Evolutionary conservation across 2,329 filamentous ascomycete genomes (phyloP).

Genomic region (Curvularia hawaiiensis): DNA sequence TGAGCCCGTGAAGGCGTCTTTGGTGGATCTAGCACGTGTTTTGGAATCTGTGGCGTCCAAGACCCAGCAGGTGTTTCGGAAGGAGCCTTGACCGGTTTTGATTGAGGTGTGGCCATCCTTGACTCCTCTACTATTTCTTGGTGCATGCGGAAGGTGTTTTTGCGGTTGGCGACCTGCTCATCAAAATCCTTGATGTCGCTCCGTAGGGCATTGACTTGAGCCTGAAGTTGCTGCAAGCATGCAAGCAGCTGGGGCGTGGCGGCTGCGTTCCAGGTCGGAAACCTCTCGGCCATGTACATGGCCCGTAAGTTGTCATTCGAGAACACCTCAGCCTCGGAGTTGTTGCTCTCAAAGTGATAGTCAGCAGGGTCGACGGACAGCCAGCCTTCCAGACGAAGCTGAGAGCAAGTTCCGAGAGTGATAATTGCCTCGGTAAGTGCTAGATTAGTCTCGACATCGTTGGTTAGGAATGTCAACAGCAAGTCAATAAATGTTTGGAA

Average conservation of each 20-base stretch:
- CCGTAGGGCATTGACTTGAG: conserved; percentile 52
- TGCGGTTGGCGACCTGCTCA: conserved; percentile 54
- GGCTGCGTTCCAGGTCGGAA: conserved; percentile 45
- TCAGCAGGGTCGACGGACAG: conserved; percentile 70
- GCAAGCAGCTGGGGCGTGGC: conserved; percentile 49
- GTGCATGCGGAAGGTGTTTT: conserved; percentile 56
- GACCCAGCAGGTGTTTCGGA: conserved; percentile 36
- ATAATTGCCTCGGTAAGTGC: conserved; percentile 83
- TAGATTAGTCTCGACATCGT: conserved; percentile 89
- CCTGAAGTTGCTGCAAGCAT: conserved; percentile 49
- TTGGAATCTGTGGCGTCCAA: conserved; percentile 47
- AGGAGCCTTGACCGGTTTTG: conserved; percentile 30
- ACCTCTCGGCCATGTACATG: conserved; percentile 44
- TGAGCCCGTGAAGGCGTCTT: conserved; percentile 40
- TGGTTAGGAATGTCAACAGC: conserved; percentile 82
- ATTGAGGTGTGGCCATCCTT: conserved; percentile 36
- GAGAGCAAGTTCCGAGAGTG: conserved; percentile 81
- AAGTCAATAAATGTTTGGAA: conserved; percentile 60
- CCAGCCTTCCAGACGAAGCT: conserved; percentile 90
- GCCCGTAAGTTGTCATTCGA: conserved; percentile 37
- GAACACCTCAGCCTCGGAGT: conserved; percentile 30
- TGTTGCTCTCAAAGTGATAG: conserved; percentile 43
- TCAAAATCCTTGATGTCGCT: conserved; percentile 54
- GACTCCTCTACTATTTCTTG: conserved; percentile 52
- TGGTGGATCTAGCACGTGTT: conserved; percentile 40